Evolutionary conservation across 2,329 filamentous ascomycete genomes (phyloP), one percentile per base, ranked within the genome.

Genomic region (Akanthomyces dipterigenus): DNA sequence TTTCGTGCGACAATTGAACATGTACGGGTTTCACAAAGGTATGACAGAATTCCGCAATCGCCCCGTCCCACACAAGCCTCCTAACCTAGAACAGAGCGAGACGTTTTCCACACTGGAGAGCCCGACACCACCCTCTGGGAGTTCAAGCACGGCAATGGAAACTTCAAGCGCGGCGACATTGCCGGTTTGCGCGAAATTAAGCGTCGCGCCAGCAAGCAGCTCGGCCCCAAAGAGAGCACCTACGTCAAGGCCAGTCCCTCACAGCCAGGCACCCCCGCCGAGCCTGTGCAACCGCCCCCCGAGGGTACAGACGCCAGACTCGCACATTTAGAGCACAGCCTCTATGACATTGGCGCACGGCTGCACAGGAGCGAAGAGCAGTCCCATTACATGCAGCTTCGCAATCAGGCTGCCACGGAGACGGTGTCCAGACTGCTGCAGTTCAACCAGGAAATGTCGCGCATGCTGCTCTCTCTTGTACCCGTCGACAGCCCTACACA

Each of bases 1-100:
- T 1, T 99, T 99, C 73, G 95, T 99, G 55, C 87, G 95, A 54
- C 95, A 99, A 77, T 78, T 99, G 55, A 99, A 99, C 73, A 99
- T 99, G 95, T 99, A 99, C 69, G 95, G 95, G 7, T 99, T 99
- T 75, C 95, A 99, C 73, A 99, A 99, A 89, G 93, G 93, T 96
- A 68, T 22, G 26, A 46, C 26, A 40, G 16, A 45, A 45, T 55
- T 14, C 28, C n/a, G 8, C 20, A 46, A 20, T 20, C 16, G 40
- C 28, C 40, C 20, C 40, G 16, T 34, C 55, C 24, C 14, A 40
- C 42, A 9, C 31, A 24, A 38, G 11, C 4, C 28, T 61, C 20
- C 56, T 63, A 60, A 62, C 58, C 45, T 24, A 64, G 66, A 57
- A 7, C 69, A 97, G 95, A 98, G 69, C 97, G 95, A 78, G 95